These are phyloP conservation scores for Amorphotheca resinae DNA, from an alignment of 495 filamentous ascomycete species.

Conservation along the genomic window DNA sequence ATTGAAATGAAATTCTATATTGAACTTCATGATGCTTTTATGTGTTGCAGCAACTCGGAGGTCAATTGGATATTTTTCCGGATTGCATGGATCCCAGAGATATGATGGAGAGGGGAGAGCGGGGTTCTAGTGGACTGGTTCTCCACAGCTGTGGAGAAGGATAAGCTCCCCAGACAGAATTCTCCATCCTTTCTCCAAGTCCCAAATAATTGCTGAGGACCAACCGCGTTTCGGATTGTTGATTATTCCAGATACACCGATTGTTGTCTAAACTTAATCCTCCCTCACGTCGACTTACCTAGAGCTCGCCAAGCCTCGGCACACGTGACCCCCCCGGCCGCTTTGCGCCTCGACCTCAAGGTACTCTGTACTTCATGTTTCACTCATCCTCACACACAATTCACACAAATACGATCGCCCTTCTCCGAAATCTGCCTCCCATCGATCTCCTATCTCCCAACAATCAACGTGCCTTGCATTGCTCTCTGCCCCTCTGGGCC, in stretches of 20 bases:
- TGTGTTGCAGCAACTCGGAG: neutral
- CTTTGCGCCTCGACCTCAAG: too few species aligned
- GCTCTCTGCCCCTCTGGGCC: too few species aligned
- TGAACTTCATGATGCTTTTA: neutral
- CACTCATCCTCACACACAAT: too few species aligned
- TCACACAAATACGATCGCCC: too few species aligned
- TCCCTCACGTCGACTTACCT: too few species aligned
- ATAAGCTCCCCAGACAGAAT: slow-evolving; percentile 4
- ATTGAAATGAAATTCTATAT: slow-evolving; percentile 1
- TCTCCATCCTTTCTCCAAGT: slow-evolving; percentile 2
- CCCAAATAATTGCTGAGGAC: neutral
- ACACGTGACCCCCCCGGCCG: too few species aligned
- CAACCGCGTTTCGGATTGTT: neutral
- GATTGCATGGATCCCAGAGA: slow-evolving; percentile 1
- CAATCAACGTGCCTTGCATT: too few species aligned
- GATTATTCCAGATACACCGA: neutral
- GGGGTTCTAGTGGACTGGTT: neutral
- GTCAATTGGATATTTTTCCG: slow-evolving; percentile 17
- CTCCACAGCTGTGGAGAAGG: slow-evolving; percentile 1
- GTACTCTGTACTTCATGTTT: too few species aligned
- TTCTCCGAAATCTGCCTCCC: too few species aligned
- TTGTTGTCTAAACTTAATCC: too few species aligned
- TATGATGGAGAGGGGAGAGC: slow-evolving; percentile 5
- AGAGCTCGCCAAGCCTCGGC: too few species aligned
- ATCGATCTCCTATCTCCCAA: too few species aligned